Percentiles rank a stretch among this genome's conserved stretches.
Conservation (phyloP, 208 protist genomes). For the Crithidia thermophila region DNA sequence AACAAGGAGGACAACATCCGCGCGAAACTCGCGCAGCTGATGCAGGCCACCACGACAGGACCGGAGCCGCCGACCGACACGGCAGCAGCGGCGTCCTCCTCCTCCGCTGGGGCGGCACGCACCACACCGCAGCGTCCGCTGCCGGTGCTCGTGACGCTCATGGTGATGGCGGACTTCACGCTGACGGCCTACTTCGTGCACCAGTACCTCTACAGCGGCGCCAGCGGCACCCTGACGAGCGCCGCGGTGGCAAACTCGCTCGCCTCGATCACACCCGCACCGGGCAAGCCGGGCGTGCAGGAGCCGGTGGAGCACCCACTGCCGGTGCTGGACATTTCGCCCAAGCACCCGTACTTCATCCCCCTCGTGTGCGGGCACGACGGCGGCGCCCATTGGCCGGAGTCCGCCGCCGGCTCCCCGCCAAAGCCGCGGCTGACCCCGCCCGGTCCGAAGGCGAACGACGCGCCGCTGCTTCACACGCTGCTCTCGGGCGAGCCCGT, state of each 20-base stretch:
- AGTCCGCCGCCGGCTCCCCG: slow-evolving; percentile 7
- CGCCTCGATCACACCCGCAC: slow-evolving; percentile 12
- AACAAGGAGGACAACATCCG: slow-evolving; percentile 48
- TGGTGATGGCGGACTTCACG: slow-evolving; percentile 59
- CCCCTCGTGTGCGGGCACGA: slow-evolving; percentile 39
- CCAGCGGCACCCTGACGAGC: slow-evolving; percentile 23
- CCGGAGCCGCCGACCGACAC: neutral
- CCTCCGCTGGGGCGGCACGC: neutral
- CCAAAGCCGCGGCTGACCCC: neutral
- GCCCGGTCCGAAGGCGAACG: neutral
- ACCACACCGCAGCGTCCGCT: slow-evolving; percentile 19
- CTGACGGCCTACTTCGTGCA: slow-evolving; percentile 70
- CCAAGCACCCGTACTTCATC: slow-evolving; percentile 66
- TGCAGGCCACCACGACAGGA: slow-evolving; percentile 23
- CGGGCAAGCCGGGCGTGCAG: slow-evolving; percentile 24
- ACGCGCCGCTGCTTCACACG: neutral
- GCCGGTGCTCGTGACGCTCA: slow-evolving; percentile 60
- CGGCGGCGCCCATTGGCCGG: slow-evolving; percentile 19
- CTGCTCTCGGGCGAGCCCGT: slow-evolving; percentile 19
- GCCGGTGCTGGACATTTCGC: slow-evolving; percentile 63
- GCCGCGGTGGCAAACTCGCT: slow-evolving; percentile 30
- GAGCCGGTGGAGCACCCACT: slow-evolving; percentile 26
- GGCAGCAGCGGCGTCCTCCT: neutral
- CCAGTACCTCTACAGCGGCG: slow-evolving; percentile 70
- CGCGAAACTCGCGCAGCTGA: slow-evolving; percentile 41